These are phyloP conservation scores for Toxoplasma gondii DNA, from an alignment of 169 alveolate genomes.

Conservation along the genomic window DNA sequence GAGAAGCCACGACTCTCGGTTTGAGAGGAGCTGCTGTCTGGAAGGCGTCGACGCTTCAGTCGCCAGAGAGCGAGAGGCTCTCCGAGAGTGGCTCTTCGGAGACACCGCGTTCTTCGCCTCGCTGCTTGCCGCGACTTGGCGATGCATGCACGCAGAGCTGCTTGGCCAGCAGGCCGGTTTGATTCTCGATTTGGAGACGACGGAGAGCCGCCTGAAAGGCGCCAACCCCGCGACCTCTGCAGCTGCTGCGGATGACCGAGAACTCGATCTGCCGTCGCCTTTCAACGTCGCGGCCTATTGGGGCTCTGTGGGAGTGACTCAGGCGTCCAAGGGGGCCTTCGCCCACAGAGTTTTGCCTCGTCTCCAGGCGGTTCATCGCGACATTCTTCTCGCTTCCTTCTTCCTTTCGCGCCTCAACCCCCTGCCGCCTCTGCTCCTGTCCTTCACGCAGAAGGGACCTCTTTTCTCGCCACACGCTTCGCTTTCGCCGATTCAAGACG, in stretches of 20 bases:
- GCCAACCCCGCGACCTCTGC: neutral
- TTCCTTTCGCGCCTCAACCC: neutral
- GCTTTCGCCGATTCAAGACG: neutral
- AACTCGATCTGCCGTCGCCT: constrained; percentile 1
- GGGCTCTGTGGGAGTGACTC: neutral
- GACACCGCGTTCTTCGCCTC: neutral
- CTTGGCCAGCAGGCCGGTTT: neutral
- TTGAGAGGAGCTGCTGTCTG: too few species aligned
- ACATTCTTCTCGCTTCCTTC: neutral
- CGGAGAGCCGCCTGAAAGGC: neutral
- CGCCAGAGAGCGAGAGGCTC: neutral
- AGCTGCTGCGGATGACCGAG: neutral
- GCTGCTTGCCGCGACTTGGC: neutral
- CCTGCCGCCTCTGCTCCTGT: neutral
- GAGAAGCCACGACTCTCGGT: too few species aligned
- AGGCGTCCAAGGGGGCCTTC: neutral
- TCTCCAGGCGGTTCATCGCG: constrained; percentile 20
- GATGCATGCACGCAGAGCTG: too few species aligned
- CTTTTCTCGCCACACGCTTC: neutral
- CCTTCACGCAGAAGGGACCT: neutral
- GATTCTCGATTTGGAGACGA: constrained; percentile 5
- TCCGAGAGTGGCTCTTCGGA: neutral
- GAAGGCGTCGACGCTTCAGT: neutral
- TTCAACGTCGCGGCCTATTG: neutral
- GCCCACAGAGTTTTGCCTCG: constrained; percentile 4